A percentile compares a stretch with the other conserved stretches of the same genome.
These are phyloP conservation scores for Colletotrichum tofieldiae DNA, from an alignment of 2,329 filamentous ascomycete species.

Conservation along the genomic window DNA sequence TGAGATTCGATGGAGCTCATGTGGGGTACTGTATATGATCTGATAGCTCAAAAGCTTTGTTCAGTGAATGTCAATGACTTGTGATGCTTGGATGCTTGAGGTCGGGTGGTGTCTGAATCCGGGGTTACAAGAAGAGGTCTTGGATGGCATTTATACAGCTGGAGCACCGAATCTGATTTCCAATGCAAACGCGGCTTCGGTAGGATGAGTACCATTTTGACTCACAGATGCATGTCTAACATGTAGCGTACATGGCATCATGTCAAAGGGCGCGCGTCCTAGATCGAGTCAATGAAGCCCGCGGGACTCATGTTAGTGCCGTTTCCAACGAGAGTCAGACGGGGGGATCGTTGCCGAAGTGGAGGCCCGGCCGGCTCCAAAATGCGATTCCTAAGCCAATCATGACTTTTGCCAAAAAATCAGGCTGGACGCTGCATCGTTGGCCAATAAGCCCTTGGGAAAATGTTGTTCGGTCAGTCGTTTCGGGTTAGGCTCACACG, in stretches of 20 bases:
- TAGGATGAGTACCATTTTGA: not conserved
- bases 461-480: slow-evolving; percentile 4
- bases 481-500: slow-evolving; percentile 13
- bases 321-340: slow-evolving; percentile 22
- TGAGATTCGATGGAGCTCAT: slow-evolving; percentile 37
- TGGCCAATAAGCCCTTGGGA: slow-evolving; percentile 19
- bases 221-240: slow-evolving; percentile 9
- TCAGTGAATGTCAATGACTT: not conserved
- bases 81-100: slow-evolving; percentile 2
- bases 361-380: not conserved
- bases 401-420: not conserved
- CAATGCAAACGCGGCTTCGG: slow-evolving; percentile 24
- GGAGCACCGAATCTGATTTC: slow-evolving; percentile 5
- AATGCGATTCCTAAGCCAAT: slow-evolving; percentile 16
- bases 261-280: slow-evolving; percentile 39
- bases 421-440: not conserved
- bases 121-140: slow-evolving; percentile 6
- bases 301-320: slow-evolving; percentile 23
- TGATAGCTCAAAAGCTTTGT: not conserved
- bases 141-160: slow-evolving; percentile 25
- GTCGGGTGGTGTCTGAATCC: not conserved
- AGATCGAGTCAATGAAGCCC: not conserved
- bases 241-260: slow-evolving; percentile 29
- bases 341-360: slow-evolving; percentile 24
- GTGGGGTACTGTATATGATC: not conserved